Evolutionary conservation across 345 rosid genomes (phyloP), one percentile per base, ranked within the genome.

Genomic region (Carallia pectinifolia): DNA sequence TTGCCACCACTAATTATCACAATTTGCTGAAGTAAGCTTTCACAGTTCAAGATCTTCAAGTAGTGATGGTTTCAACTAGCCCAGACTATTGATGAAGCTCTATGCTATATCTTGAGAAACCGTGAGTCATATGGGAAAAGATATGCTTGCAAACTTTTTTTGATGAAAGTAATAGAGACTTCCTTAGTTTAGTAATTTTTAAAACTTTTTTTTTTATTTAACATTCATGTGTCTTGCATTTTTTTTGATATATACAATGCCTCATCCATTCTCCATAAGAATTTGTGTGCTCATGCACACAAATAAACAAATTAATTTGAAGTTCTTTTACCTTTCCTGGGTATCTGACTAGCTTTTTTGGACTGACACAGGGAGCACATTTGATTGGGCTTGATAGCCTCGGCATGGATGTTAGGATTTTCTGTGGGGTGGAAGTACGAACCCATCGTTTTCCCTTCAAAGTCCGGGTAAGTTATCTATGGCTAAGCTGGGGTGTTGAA

Each of bases 381-480:
- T 70, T 91, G 85, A 84, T 91, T 62, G 95, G 90, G 67, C 86
- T 94, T 58, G 97, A 94, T 82, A 91, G 96, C 75, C 90, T 94
- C 16, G 98, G 98, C 59, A 73, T 94, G 80, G 97, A 94, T 80
- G 98, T 94, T 7, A 83, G 97, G 75, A 79, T 88, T 71, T 84
- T 71, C 75, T 80, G 80, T 37, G 96, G 97, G 10, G 73, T 70
- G 58, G 89, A 91, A 89, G 89, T 86, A 74, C 80, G 73, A 77
- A 91, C 99, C 64, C 93, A 90, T 82, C 90, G 99, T 55, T 94
- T 94, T 77, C 97, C 97, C 66, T 94, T 94, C 84, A 91, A 91
- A 78, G 78, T 56, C 55, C 86, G 81, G 86, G 98, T 91, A 74
- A 82, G 81, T 54, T 62, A 59, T 9, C 44, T 23, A 13, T 63